A percentile compares a stretch with the other conserved stretches of the same genome.
These are phyloP conservation scores for Trichosporon faecale DNA, from an alignment of 1,284 basidiomycete species.

Conservation along the genomic window DNA sequence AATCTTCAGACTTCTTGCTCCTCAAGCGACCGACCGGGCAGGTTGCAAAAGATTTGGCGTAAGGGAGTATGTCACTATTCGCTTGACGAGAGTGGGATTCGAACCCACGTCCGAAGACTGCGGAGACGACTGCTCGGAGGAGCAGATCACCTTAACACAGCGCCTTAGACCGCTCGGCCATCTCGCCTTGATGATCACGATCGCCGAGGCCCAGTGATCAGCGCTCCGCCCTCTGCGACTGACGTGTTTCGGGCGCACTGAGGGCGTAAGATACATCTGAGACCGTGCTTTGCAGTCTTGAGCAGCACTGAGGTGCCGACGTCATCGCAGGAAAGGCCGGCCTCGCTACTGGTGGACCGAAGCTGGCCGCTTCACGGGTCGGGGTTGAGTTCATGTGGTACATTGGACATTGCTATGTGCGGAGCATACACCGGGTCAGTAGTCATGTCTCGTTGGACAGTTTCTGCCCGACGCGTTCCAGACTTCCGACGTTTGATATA, in stretches of 20 bases:
- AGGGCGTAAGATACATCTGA: too few relatives aligned
- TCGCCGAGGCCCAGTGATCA: not conserved
- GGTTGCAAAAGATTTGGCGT: not conserved
- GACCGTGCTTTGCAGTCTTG: too few relatives aligned
- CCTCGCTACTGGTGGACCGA: too few relatives aligned
- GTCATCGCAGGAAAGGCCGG: too few relatives aligned
- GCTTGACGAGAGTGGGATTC: constrained; percentile 5
- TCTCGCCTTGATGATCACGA: constrained; percentile 12
- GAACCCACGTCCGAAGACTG: constrained; percentile 5
- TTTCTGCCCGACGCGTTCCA: too few relatives aligned
- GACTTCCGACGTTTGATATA: too few relatives aligned
- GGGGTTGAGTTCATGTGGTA: too few relatives aligned
- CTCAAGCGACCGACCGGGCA: not conserved
- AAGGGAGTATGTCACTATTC: not conserved
- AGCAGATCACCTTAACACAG: constrained; percentile 20
- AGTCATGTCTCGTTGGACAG: too few relatives aligned
- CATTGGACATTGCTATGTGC: too few relatives aligned
- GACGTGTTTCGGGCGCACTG: not conserved
- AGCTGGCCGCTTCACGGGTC: too few relatives aligned
- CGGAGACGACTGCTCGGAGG: not conserved
- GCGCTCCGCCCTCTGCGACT: not conserved
- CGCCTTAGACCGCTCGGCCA: constrained; percentile 24
- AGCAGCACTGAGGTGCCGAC: too few relatives aligned
- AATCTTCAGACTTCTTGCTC: not conserved
- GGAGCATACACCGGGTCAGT: too few relatives aligned